Base-by-base conservation (phyloP, 805 yeast species). In the Candida tammaniensis region DNA sequence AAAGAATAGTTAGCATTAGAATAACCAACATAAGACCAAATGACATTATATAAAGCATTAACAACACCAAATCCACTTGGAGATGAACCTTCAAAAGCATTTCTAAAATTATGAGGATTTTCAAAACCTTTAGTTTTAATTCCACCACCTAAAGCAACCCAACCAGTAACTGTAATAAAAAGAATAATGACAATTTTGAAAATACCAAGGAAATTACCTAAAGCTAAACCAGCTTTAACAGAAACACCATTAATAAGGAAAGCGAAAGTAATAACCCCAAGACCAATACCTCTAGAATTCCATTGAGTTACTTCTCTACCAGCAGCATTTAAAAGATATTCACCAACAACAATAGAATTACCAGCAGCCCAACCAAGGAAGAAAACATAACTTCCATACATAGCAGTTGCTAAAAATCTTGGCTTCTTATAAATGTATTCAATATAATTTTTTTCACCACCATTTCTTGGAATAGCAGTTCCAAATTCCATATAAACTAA, bases 331-430 rank as follows among this genome's bases (percentile, higher is more conserved):
- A 85, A 66, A 40, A 86, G 69, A 60, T 82, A 85, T 51, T 81
- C 82, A 19, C 94, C 94, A 44, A 82, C 82, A 22, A 83, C 86
- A 32, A 83, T 77, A 14, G 89, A 80, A 57, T 84, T 83, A 56
- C 89, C 86, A 8, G 93, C 79, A 15, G 95, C 89, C 86, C 89
- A 86, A 23, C 93, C 93, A 31, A 86, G 64, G 49, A 83, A 72
- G 50, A 86, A 78, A 12, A 80, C 78, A 51, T 83, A 82, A 2
- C 88, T 66, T 0, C 86, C 88, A 48, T 67, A 67, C 70, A 64
- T 65, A 39, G 68, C 76, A 17, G 85, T 79, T 29, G 81, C 72
- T 39, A 86, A 65, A 51, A 80, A 83, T 53, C 65, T 72, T 26
- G 95, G 95, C 47, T 74, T 77, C 31, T 68, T 69, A 61, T 70